Percentiles rank a stretch among this genome's conserved stretches.
phyloP scores from a whole-genome alignment of 805 yeast genomes.

The Isabelozyma gotoi region DNA sequence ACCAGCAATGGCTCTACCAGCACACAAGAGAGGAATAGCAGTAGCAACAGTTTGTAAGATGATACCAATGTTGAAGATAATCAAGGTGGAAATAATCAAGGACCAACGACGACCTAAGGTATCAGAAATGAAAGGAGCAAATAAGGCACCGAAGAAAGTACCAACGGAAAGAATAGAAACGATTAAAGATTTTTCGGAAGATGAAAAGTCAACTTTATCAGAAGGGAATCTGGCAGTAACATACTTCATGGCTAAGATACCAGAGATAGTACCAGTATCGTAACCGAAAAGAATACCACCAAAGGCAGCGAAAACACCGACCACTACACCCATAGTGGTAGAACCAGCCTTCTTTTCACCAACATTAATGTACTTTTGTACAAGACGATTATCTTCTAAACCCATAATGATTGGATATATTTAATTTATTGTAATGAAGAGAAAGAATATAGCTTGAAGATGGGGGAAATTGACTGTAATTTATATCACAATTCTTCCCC shows the following conservation, averaged over 20 bases:
- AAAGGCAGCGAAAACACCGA: slow-evolving; percentile 40
- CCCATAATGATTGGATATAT: slow-evolving; percentile 30
- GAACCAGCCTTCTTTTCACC: slow-evolving; percentile 50
- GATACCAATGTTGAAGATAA: slow-evolving; percentile 37
- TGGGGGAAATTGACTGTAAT: background rate
- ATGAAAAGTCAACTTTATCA: slow-evolving; percentile 11
- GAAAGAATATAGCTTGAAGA: background rate
- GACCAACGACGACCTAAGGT: slow-evolving; percentile 40
- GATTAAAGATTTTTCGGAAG: slow-evolving; percentile 23
- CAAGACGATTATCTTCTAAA: slow-evolving; percentile 33
- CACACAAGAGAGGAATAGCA: slow-evolving; percentile 33
- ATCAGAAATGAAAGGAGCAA: slow-evolving; percentile 37
- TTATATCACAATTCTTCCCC: background rate
- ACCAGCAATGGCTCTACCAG: slow-evolving; percentile 41
- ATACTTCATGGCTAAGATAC: slow-evolving; percentile 41
- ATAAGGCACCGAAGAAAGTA: slow-evolving; percentile 40
- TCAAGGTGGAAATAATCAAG: slow-evolving; percentile 29
- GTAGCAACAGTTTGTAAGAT: slow-evolving; percentile 38
- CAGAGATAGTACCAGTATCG: slow-evolving; percentile 44
- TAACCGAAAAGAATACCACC: slow-evolving; percentile 44
- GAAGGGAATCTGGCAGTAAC: slow-evolving; percentile 28
- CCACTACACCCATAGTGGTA: slow-evolving; percentile 38
- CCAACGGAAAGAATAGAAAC: slow-evolving; percentile 35
- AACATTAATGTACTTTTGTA: slow-evolving; percentile 37
- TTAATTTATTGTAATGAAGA: background rate